Conservation (phyloP, 768 basidiomycete species). For the Paxillus ammoniavirescens region DNA sequence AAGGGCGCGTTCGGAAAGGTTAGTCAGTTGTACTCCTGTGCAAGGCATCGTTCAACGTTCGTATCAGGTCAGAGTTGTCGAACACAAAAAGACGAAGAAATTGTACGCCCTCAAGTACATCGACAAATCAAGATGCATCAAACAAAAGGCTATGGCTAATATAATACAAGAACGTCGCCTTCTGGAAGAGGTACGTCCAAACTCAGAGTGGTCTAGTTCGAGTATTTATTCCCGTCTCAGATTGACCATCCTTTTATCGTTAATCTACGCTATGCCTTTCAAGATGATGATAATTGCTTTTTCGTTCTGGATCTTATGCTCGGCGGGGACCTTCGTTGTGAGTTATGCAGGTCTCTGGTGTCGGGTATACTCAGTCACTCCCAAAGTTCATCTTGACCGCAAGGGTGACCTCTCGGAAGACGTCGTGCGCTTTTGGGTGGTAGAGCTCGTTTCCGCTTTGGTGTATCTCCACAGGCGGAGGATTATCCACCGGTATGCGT, state of each 20-base stretch:
- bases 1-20: constrained; percentile 99
- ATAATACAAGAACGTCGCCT: constrained; percentile 92
- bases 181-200: constrained; percentile 74
- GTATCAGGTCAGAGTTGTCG: constrained; percentile 87
- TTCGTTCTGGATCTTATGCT: constrained; percentile 97
- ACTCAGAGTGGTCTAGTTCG: background rate
- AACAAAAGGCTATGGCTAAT: constrained; percentile 89
- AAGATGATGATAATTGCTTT: constrained; percentile 97
- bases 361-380: background rate
- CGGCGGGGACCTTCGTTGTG: constrained; percentile 90
- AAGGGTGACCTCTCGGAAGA: constrained; percentile 64
- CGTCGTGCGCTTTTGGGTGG: constrained; percentile 82
- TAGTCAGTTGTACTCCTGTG: constrained; percentile 8
- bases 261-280: constrained; percentile 93
- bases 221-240: constrained; percentile 35
- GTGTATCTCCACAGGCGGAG: constrained; percentile 88
- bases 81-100: constrained; percentile 90
- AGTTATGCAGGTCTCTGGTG: constrained; percentile 30
- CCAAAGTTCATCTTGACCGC: constrained; percentile 80
- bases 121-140: constrained; percentile 90
- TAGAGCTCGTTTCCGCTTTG: constrained; percentile 81
- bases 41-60: constrained; percentile 6
- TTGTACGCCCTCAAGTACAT: constrained; percentile 97
- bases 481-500: constrained; percentile 88
- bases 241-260: constrained; percentile 89